A percentile compares a stretch with the other conserved stretches of the same genome.
phyloP scores from a whole-genome alignment of 108 stramenopile genomes.

The Cyclotella kingstonii region DNA sequence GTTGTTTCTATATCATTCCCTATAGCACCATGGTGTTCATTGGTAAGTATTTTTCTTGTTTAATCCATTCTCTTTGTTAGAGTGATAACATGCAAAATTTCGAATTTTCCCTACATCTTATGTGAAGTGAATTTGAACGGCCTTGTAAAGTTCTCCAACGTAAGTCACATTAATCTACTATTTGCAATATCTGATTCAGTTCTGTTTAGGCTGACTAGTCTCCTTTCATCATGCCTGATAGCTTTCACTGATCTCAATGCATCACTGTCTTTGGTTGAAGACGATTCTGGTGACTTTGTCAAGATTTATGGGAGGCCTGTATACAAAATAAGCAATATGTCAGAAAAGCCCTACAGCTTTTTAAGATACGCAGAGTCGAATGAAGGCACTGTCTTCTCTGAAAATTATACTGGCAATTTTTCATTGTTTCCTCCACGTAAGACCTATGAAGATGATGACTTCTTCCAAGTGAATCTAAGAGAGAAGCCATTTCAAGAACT shows the following conservation, averaged over 20 bases:
- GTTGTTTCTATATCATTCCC: background rate
- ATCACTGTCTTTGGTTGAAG: too few species aligned
- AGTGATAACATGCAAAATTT: background rate
- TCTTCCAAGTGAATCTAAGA: constrained; percentile 24
- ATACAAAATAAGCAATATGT: constrained; percentile 12
- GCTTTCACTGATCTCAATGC: too few species aligned
- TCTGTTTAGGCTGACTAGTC: background rate
- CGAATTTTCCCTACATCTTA: too few species aligned
- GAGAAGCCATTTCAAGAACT: constrained; percentile 18
- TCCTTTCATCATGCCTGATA: background rate
- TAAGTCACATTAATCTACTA: background rate
- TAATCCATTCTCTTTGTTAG: background rate
- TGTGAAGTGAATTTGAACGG: constrained; percentile 12
- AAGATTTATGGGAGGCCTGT: constrained; percentile 32
- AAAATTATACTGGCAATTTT: too few species aligned
- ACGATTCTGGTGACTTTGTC: constrained; percentile 20
- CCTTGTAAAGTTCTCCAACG: constrained; percentile 21
- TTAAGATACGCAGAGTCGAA: constrained; percentile 7
- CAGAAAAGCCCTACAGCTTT: constrained; percentile 26
- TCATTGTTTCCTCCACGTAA: too few species aligned
- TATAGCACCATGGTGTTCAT: background rate
- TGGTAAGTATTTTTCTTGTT: background rate
- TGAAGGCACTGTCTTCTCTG: constrained; percentile 38
- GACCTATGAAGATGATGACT: constrained; percentile 32
- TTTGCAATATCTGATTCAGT: too few species aligned